These are phyloP conservation scores for Geotrichum restrictum DNA, from an alignment of 1,139 yeast genomes.

Conservation along the genomic window DNA sequence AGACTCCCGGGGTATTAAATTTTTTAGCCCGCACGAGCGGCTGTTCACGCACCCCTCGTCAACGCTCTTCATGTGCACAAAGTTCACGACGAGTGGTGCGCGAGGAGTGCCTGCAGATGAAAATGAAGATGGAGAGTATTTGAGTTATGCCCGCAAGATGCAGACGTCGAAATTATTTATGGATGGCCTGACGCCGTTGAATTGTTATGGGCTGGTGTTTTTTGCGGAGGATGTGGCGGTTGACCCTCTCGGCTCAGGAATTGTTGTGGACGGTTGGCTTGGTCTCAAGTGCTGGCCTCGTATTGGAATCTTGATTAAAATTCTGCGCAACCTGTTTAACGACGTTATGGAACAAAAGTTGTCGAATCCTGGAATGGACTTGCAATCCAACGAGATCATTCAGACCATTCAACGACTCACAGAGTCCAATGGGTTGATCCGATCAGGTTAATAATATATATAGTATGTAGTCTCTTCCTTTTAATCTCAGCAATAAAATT, in stretches of 20 bases:
- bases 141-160: conserved; percentile 38
- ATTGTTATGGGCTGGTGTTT: conserved; percentile 62
- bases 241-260: conserved; percentile 52
- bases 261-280: conserved; percentile 65
- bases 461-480: too few relatives aligned
- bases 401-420: conserved; percentile 14
- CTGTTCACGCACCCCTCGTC: conserved; percentile 86
- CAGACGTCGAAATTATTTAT: conserved; percentile 67
- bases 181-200: conserved; percentile 74
- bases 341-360: conserved; percentile 58
- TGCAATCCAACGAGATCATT: conserved; percentile 24
- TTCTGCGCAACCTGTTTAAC: conserved; percentile 63
- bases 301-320: conserved; percentile 78
- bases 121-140: conserved; percentile 32
- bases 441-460: neutral
- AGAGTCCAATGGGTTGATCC: conserved; percentile 18
- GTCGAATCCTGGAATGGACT: conserved; percentile 41
- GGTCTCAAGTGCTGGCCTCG: conserved; percentile 90
- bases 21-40: conserved; percentile 45
- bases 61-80: conserved; percentile 50
- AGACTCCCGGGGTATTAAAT: conserved; percentile 68
- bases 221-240: conserved; percentile 75
- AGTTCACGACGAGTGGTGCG: conserved; percentile 25
- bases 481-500: too few relatives aligned
- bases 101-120: conserved; percentile 12